phyloP scores from a whole-genome alignment of 1,139 yeast genomes.

The Debaryomycetaceae sp. region DNA sequence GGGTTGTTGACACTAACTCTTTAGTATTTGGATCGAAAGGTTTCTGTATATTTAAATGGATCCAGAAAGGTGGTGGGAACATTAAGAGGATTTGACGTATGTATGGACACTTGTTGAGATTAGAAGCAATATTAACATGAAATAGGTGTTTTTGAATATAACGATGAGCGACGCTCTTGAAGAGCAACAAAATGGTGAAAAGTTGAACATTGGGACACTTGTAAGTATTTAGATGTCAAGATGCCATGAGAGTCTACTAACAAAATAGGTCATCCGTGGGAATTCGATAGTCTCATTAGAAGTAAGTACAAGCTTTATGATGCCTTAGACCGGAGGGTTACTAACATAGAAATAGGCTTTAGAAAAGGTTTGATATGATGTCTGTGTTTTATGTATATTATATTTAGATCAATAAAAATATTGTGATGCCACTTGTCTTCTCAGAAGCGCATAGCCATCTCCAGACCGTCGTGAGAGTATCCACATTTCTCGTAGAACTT shows the following conservation, averaged over 20 bases:
- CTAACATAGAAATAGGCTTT: conserved; percentile 26
- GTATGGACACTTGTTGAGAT: conserved; percentile 14
- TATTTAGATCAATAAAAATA: neutral
- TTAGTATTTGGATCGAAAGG: conserved; percentile 73
- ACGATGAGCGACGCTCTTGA: conserved; percentile 75
- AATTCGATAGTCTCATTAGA: conserved; percentile 59
- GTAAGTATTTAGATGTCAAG: conserved; percentile 23
- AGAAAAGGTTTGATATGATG: conserved; percentile 18
- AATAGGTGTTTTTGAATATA: conserved; percentile 59
- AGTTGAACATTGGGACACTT: conserved; percentile 53
- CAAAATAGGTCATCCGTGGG: conserved; percentile 49
- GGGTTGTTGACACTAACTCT: conserved; percentile 18
- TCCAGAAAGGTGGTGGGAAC: conserved; percentile 69
- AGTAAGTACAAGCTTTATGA: conserved; percentile 26
- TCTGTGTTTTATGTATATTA: neutral
- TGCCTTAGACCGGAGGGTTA: conserved; percentile 4
- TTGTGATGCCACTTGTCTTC: conserved; percentile 1
- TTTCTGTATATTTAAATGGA: conserved; percentile 70
- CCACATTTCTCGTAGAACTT: conserved; percentile 91
- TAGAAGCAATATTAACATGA: conserved; percentile 15
- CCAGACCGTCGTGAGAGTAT: conserved; percentile 60
- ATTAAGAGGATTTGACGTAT: conserved; percentile 72
- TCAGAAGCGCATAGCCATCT: conserved; percentile 50
- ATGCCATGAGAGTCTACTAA: conserved; percentile 1
- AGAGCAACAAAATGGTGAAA: conserved; percentile 48